phyloP scores from a whole-genome alignment of 139 green algal species.

The Micromonas pusilla region DNA sequence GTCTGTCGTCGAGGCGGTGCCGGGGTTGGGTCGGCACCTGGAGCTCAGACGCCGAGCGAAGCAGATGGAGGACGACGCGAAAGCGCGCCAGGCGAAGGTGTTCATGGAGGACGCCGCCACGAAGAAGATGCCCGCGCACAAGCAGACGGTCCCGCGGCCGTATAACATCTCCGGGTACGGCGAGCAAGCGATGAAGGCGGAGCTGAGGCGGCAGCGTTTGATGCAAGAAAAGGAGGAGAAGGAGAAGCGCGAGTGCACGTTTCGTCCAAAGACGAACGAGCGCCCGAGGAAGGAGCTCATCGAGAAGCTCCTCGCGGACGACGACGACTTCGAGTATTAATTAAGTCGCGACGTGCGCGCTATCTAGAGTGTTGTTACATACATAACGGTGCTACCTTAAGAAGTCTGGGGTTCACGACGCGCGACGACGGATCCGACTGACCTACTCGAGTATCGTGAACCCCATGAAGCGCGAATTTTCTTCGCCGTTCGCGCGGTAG shows the following conservation, averaged over 20 bases:
- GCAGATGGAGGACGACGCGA: background rate
- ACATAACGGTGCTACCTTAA: background rate
- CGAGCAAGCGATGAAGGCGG: background rate
- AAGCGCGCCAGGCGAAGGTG: background rate
- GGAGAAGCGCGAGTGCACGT: conserved; percentile 25
- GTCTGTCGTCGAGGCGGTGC: background rate
- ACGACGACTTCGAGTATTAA: background rate
- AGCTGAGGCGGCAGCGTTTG: background rate
- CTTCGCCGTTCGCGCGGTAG: background rate
- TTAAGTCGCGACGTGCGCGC: background rate
- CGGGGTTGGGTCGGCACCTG: background rate
- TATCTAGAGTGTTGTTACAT: background rate
- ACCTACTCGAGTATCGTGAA: conserved; percentile 8
- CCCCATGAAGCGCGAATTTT: background rate
- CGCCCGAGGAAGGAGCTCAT: background rate
- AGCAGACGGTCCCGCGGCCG: background rate
- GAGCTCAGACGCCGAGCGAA: background rate
- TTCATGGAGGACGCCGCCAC: background rate
- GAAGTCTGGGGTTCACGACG: background rate
- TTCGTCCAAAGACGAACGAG: conserved; percentile 17
- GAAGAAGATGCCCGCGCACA: conserved; percentile 2
- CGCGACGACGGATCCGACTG: too few relatives aligned
- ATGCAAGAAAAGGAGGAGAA: background rate
- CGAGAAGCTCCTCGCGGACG: background rate
- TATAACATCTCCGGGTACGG: background rate